A percentile compares a stretch with the other conserved stretches of the same genome.
Evolutionary conservation across 345 rosid species (phyloP).

Genomic region (Sisymbrium altissimum): DNA sequence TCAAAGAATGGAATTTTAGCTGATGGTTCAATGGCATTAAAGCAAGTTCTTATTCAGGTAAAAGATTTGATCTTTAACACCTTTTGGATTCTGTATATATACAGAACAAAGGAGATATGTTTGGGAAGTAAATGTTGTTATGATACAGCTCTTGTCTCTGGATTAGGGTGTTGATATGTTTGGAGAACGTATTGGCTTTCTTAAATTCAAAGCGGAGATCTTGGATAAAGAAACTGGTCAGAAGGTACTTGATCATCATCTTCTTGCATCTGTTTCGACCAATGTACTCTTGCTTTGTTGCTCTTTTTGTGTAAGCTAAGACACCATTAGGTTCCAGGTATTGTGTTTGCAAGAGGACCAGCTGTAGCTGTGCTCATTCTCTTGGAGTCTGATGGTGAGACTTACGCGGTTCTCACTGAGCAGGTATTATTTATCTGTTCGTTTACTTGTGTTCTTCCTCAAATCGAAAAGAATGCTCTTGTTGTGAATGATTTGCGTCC

Average conservation of each 20-base stretch:
- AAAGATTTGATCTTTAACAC: neutral
- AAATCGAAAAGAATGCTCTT: too few relatives aligned
- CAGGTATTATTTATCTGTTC: too few relatives aligned
- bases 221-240: slow-evolving; percentile 55
- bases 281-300: neutral
- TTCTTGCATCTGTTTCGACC: slow-evolving; percentile 1
- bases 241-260: slow-evolving; percentile 49
- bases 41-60: slow-evolving; percentile 78
- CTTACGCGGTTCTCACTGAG: slow-evolving; percentile 85
- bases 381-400: slow-evolving; percentile 61
- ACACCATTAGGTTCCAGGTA: slow-evolving; percentile 77
- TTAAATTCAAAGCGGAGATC: slow-evolving; percentile 83
- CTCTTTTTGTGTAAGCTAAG: slow-evolving; percentile 29
- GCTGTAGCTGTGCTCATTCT: slow-evolving; percentile 86
- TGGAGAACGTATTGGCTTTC: slow-evolving; percentile 72
- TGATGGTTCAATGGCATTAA: slow-evolving; percentile 47
- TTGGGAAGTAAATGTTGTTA: neutral
- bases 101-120: too few relatives aligned
- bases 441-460: too few relatives aligned
- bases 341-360: slow-evolving; percentile 94
- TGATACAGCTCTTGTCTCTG: neutral
- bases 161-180: slow-evolving; percentile 90
- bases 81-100: neutral
- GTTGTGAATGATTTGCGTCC: neutral
- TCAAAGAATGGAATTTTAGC: slow-evolving; percentile 71